These are phyloP conservation scores for Mycena belliarum DNA, from an alignment of 768 basidiomycete genomes.

Conservation along the genomic window DNA sequence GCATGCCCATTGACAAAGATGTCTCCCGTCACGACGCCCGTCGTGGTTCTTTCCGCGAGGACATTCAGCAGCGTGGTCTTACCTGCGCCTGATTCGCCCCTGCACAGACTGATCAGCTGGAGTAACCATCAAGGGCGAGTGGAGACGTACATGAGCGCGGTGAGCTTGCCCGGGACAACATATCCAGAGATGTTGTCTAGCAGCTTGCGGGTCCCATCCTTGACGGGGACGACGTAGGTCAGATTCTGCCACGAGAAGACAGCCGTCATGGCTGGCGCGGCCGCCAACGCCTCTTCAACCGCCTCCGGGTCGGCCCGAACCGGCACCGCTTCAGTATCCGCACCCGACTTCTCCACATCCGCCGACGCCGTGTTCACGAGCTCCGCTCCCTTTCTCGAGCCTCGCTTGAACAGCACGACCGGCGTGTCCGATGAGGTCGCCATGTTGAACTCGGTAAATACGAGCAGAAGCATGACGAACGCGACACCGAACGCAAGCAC, in stretches of 20 bases:
- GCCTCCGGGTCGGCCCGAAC: conserved; percentile 1
- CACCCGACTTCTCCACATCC: conserved; percentile 26
- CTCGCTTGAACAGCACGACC: conserved; percentile 68
- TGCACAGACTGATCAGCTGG: background rate
- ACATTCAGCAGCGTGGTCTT: conserved; percentile 63
- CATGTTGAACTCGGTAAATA: conserved; percentile 58
- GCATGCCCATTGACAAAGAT: conserved; percentile 55
- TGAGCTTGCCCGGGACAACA: conserved; percentile 79
- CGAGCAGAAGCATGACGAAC: conserved; percentile 55
- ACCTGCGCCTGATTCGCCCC: conserved; percentile 6
- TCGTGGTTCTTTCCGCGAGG: conserved; percentile 48
- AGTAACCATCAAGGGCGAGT: too few species aligned
- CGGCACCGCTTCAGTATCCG: background rate
- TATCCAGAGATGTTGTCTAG: conserved; percentile 78
- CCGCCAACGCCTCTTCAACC: conserved; percentile 30
- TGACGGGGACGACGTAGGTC: conserved; percentile 62
- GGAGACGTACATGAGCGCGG: conserved; percentile 69
- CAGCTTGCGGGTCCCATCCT: conserved; percentile 48
- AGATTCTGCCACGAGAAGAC: conserved; percentile 83
- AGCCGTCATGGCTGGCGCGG: conserved; percentile 44
- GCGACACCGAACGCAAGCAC: conserved; percentile 60
- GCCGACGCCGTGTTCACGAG: background rate
- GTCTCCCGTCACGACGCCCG: conserved; percentile 52
- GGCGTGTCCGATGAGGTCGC: conserved; percentile 37
- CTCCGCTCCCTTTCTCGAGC: conserved; percentile 32